A percentile compares a stretch with the other conserved stretches of the same genome.
Conservation (phyloP, 305 asterid genomes). For the Withania somnifera region DNA sequence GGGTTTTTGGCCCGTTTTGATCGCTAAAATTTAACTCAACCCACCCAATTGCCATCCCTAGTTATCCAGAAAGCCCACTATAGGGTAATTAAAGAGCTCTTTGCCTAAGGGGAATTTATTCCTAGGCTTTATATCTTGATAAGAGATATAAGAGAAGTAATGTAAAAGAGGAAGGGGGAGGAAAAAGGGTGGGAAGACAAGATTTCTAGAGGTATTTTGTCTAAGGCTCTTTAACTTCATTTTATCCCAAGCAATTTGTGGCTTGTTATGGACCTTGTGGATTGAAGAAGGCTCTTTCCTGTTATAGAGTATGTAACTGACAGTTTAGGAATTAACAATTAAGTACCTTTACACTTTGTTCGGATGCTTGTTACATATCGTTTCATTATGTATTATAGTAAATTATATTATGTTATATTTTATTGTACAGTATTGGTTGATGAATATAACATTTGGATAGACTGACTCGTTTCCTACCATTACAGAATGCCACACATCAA, state of each 20-base stretch:
- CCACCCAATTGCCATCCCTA: too few species aligned
- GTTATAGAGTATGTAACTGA: neutral
- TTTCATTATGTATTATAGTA: too few species aligned
- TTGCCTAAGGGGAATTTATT: neutral
- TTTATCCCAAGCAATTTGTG: neutral
- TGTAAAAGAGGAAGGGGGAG: neutral
- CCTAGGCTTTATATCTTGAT: neutral
- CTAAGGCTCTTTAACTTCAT: neutral
- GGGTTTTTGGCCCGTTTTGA: too few species aligned
- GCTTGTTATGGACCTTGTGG: neutral
- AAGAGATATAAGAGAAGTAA: neutral
- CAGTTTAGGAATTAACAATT: neutral
- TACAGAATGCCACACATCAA: too few species aligned
- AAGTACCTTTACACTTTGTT: neutral
- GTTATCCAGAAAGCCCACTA: neutral
- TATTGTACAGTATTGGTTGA: too few species aligned
- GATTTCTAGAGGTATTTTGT: neutral
- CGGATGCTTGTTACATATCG: too few species aligned
- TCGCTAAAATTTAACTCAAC: too few species aligned
- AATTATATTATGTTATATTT: too few species aligned
- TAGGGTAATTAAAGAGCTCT: neutral
- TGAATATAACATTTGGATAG: too few species aligned
- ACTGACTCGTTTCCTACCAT: too few species aligned
- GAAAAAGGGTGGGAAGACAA: neutral
- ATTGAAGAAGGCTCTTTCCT: neutral